Base-by-base conservation (phyloP, 345 rosid species). In the Alliaria petiolata region DNA sequence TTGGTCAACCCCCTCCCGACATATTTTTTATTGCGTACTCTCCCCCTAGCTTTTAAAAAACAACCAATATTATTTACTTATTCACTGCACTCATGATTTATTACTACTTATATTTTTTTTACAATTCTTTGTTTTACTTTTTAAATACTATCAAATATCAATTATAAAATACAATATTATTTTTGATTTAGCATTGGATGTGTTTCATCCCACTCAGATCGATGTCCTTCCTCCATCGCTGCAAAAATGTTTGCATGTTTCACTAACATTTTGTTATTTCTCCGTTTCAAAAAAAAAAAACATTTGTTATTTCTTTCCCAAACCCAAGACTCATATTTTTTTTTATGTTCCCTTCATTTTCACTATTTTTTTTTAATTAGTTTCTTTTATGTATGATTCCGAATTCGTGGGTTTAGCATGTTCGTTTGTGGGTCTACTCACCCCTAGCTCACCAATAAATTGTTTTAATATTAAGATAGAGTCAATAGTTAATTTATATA, bases 181-280 rank as follows among this genome's bases (percentile, higher is more conserved):
- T 10, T 5, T 54, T 35, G 13, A 46, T 45, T 30, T 35, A 61
- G 17, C 49, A 66, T 25, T 16, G 39, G 25, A 59, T 60, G 15
- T 59, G 26, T 67, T 22, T 35, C 39, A 42, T 33, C 50, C 40
- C 64, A 61, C 65, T 69, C 44, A 58, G 5, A 74, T 74, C 79
- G 64, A 69, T 69, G 75, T 28, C 58, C 45, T 25, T 3, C 13
- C 59, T 62, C 43, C 44, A 62, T 61, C 36, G 70, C 74, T 68
- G 74, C 69, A 75, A 75, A 61, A 68, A 67, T 53, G 78, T 69
- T 52, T 75, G 63, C 65, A 69, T 75, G 79, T 69, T 62, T 69
- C 79, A 69, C 75, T 62, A 3, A 40, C 33, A 6, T 52, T 8
- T 20, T 58, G 45, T n/a, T n/a, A n/a, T n/a, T n/a, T n/a, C n/a